Conservation (phyloP, 805 yeast species). For the Candida awuae region DNA sequence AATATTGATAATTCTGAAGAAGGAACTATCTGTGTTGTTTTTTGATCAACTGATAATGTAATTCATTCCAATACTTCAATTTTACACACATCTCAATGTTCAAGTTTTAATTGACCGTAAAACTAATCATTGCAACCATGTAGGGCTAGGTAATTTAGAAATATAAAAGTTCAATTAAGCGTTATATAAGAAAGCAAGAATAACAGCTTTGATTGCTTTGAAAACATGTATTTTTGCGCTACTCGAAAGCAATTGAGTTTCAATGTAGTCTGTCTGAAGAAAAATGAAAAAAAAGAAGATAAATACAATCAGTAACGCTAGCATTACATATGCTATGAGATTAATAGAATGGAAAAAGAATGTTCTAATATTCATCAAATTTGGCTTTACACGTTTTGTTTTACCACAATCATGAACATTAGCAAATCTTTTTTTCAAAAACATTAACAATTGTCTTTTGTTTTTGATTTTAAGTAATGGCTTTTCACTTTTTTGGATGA, state of each 20-base stretch:
- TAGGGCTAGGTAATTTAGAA: no score
- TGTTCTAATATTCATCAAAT: not conserved
- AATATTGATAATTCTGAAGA: no score
- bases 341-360: not conserved
- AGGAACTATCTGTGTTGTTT: no score
- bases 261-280: slow-evolving; percentile 1
- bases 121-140: no score
- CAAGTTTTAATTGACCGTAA: no score
- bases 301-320: not conserved
- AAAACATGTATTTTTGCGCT: not conserved
- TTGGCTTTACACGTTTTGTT: not conserved
- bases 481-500: slow-evolving; percentile 1
- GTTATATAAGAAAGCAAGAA: not conserved
- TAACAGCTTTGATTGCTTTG: not conserved
- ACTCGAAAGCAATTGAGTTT: not conserved
- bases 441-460: slow-evolving; percentile 10
- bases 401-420: slow-evolving; percentile 1
- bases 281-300: not conserved
- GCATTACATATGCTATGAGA: not conserved
- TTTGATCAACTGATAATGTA: no score
- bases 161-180: no score
- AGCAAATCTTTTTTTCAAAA: slow-evolving; percentile 1
- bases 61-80: no score
- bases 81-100: no score
- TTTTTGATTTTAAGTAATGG: slow-evolving; percentile 5